Percentiles rank a stretch among this genome's conserved stretches.
Evolutionary conservation across 2,329 filamentous ascomycete genomes (phyloP).

Genomic region (Aschersonia sp.): DNA sequence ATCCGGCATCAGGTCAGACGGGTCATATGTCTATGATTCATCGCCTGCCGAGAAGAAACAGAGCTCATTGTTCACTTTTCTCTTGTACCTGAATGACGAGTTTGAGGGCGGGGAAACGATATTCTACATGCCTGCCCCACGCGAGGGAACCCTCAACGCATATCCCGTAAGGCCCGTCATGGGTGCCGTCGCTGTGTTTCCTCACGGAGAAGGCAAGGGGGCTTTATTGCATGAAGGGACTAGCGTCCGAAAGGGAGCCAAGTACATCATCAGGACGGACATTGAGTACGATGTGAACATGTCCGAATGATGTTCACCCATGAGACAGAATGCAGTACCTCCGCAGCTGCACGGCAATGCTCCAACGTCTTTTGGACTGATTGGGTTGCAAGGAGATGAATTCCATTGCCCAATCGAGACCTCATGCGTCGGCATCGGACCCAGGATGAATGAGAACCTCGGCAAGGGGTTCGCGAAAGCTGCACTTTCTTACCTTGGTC

Average conservation of each 20-base stretch:
- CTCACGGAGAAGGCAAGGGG: conserved; percentile 49
- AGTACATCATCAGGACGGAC: conserved; percentile 58
- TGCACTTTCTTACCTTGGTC: too few species aligned
- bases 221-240: conserved; percentile 57
- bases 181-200: conserved; percentile 54
- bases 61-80: conserved; percentile 53
- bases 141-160: conserved; percentile 52
- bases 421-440: too few species aligned
- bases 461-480: too few species aligned
- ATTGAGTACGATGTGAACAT: conserved; percentile 51
- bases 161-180: conserved; percentile 55
- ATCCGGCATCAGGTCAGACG: conserved; percentile 42
- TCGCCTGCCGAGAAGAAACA: conserved; percentile 45
- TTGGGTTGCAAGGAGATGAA: too few species aligned
- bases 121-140: conserved; percentile 50
- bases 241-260: conserved; percentile 49
- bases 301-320: background rate
- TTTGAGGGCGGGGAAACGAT: conserved; percentile 59
- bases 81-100: conserved; percentile 57
- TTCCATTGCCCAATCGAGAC: too few species aligned
- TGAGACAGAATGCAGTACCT: background rate
- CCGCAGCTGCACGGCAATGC: background rate
- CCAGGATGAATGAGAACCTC: too few species aligned
- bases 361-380: background rate
- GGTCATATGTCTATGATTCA: conserved; percentile 50